Evolutionary conservation across 2,329 filamentous ascomycete species (phyloP), one percentile per base, ranked within the genome.

Genomic region (Biscogniauxia mediterranea): DNA sequence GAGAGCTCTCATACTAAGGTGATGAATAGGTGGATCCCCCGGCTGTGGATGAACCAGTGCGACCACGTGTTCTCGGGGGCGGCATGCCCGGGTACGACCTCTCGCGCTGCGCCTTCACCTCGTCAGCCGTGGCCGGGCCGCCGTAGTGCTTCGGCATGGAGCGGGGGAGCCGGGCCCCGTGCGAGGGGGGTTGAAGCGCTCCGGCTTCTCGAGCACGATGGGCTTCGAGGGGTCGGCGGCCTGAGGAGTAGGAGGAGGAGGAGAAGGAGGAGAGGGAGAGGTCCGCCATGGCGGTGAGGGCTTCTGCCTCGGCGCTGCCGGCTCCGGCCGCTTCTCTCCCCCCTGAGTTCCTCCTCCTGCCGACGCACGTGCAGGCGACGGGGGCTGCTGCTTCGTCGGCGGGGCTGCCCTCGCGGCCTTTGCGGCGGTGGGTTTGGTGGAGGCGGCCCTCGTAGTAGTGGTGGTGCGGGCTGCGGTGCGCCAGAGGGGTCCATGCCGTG

Each of bases 131-230:
- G 63, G 93, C 78, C 21, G 85, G 78, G 19, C 92, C 90, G 46
- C 92, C 93, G 73, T 96, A 96, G 75, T 89, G 86, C 69, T 83
- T 82, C 28, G 89, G 87, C 6, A 80, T 75, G 25, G 72, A 71
- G 21, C 57, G 76, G 76, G 84, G 81, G 32, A 92, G 83, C 6
- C 90, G 83, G 21, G 90, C 81, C 13, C 90, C 89, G 75, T 98
- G 95, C 0, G 94, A 98, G 0, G 95, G 95, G 95, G 94, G 54
- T 91, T 91, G 82, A 97, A 98, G 74, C 89, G 90, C 71, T 90
- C 85, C 23, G 94, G 94, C 77, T 97, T 92, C 70, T 91, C 91
- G 66, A 99, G 88, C 5, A 92, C 84, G 64, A 88, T 83, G 42
- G 86, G 85, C 71, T 89, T 90, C 64, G 76, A 78, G 61, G 68